Base-by-base conservation (phyloP, 1,284 basidiomycete genomes). In the Phellinidium pouzarii region DNA sequence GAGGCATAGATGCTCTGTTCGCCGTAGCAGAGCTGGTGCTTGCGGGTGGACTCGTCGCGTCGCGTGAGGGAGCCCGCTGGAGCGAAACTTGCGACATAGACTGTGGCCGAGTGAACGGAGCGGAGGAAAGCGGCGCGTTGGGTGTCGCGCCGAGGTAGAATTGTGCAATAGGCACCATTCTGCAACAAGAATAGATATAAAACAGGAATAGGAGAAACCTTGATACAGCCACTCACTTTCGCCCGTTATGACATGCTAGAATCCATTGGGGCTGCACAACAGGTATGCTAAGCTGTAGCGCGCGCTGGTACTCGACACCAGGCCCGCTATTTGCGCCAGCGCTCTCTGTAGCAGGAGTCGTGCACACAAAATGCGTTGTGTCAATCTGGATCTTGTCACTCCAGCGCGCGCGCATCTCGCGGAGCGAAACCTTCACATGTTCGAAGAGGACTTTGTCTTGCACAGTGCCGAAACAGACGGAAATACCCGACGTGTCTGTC, bases 291-390 rank as follows among this genome's bases (percentile, higher is more conserved):
- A 92, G 75, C 65, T 93, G 89, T 48, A 94, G 68, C 0, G 94
- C 94, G 34, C 91, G 81, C 66, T 94, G 91, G 65, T 96, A 96
- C 61, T 92, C 91, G 3, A 88, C 82, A 0, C 86, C 86, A 0
- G 90, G 85, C 4, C 79, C 78, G 0, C 74, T 75, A 52, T 77
- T 76, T 2, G 84, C 80, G 2, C 82, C 84, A 4, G 68, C 62
- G 0, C 83, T 79, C 0, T 81, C 81, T 11, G 79, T 75, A 1
- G 85, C 82, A 1, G 92, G 88, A 0, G 88, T 91, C 2, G 91
- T 94, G 64, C 93, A 95, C 34, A 96, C 92, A 61, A 95, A 96
- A 67, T 97, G 94, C 0, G 93, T 95, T 4, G 94, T 96, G 63
- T 96, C 94, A 54, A 98, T 94, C 70, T 94, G 91, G 23, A 99